Conservation (phyloP, 2,329 filamentous ascomycete genomes). For the Onygena corvina region DNA sequence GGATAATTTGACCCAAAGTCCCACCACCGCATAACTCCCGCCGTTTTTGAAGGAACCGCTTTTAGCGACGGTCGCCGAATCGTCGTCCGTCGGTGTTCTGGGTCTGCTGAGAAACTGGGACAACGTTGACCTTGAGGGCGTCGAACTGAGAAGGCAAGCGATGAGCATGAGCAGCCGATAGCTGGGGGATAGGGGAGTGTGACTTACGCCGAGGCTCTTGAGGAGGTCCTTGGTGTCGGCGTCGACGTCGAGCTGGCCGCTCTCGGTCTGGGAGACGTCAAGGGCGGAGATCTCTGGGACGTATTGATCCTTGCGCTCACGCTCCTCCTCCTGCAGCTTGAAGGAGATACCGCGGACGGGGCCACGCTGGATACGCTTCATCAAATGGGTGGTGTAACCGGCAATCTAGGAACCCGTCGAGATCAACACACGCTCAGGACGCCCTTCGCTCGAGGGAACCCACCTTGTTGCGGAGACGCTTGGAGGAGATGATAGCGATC, state of each 20-base stretch:
- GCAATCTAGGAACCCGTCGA: constrained; percentile 55
- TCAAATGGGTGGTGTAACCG: constrained; percentile 95
- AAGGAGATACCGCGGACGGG: constrained; percentile 99
- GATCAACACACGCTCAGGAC: no score
- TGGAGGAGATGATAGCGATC: constrained; percentile 97
- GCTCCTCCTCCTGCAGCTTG: constrained; percentile 99
- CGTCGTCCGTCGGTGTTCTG: constrained; percentile 75
- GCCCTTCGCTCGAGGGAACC: constrained; percentile 16
- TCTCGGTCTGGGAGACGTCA: constrained; percentile 92
- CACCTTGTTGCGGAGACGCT: constrained; percentile 99
- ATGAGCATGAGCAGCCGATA: neutral
- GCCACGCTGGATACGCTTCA: constrained; percentile 99
- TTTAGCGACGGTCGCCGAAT: constrained; percentile 42
- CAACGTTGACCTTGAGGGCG: constrained; percentile 90
- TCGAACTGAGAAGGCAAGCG: constrained; percentile 58
- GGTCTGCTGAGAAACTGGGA: constrained; percentile 67
- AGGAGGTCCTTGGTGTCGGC: constrained; percentile 97
- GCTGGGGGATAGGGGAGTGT: constrained; percentile 4
- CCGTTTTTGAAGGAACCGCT: constrained; percentile 7
- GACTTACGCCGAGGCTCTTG: constrained; percentile 95
- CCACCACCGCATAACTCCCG: constrained; percentile 5
- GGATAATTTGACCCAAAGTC: constrained; percentile 7
- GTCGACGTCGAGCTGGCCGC: constrained; percentile 87
- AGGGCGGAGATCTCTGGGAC: constrained; percentile 97
- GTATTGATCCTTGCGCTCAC: constrained; percentile 99